These are phyloP conservation scores for Mycena vitilis DNA, from an alignment of 768 basidiomycete species.

Conservation along the genomic window DNA sequence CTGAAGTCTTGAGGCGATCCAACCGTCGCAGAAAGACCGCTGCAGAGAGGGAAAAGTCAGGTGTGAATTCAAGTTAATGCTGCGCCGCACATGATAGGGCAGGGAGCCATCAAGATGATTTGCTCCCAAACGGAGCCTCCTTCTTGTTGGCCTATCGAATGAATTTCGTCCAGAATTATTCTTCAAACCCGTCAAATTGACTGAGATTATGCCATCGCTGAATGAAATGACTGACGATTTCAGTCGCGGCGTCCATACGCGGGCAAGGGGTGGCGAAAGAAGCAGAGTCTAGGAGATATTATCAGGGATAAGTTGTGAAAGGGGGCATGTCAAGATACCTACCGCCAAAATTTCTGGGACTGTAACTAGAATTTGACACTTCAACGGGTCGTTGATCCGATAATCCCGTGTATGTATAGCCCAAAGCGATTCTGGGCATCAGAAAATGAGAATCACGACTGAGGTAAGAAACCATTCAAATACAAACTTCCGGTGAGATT, in stretches of 20 bases:
- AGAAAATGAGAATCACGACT: not conserved
- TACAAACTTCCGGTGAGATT: conserved; percentile 56
- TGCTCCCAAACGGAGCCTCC: conserved; percentile 82
- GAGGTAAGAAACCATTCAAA: conserved; percentile 1
- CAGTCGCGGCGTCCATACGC: conserved; percentile 70
- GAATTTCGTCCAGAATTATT: conserved; percentile 77
- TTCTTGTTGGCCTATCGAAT: conserved; percentile 77
- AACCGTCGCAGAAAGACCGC: conserved; percentile 79
- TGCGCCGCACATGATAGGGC: conserved; percentile 72
- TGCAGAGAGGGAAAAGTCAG: conserved; percentile 38
- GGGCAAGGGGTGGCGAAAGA: conserved; percentile 72
- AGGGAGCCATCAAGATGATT: conserved; percentile 75
- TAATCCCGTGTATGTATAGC: conserved; percentile 75
- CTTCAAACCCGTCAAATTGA: conserved; percentile 44
- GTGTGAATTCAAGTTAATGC: conserved; percentile 26
- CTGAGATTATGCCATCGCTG: too few relatives aligned
- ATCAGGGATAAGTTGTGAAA: not conserved
- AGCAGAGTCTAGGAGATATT: conserved; percentile 51
- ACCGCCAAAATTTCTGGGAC: conserved; percentile 78
- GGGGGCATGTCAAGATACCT: conserved; percentile 24
- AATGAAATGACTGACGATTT: conserved; percentile 56
- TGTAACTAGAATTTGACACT: conserved; percentile 79
- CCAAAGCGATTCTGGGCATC: conserved; percentile 64
- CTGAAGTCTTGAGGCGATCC: conserved; percentile 75
- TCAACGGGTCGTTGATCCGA: conserved; percentile 69